These are phyloP conservation scores for Arabidopsis hybrid DNA, from an alignment of 441 rosid species.

Conservation along the genomic window DNA sequence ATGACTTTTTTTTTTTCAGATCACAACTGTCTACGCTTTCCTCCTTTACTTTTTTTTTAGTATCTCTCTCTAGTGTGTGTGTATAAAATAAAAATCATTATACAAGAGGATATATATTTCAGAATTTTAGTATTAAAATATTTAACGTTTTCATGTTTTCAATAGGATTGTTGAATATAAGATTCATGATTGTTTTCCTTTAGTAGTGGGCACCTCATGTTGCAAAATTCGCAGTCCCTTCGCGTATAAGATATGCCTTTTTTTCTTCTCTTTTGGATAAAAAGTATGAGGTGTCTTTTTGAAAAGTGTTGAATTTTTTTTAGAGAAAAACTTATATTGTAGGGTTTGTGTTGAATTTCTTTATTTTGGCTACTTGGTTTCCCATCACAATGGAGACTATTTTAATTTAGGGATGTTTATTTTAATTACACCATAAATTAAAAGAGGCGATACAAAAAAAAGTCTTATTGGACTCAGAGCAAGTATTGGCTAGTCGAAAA, in stretches of 20 bases:
- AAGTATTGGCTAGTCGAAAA: neutral
- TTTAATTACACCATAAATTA: neutral
- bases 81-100: neutral
- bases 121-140: neutral
- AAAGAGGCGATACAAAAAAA: neutral
- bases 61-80: too few relatives aligned
- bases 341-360: neutral
- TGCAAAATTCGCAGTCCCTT: conserved; percentile 40
- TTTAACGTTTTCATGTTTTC: conserved; percentile 6
- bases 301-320: neutral
- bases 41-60: conserved; percentile 6
- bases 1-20: conserved; percentile 34
- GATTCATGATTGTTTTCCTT: conserved; percentile 38
- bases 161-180: conserved; percentile 20
- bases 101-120: conserved; percentile 6
- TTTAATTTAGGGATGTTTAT: neutral
- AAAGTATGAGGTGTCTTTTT: conserved; percentile 11
- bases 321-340: neutral
- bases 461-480: neutral
- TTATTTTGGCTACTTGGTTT: conserved; percentile 10
- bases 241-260: conserved; percentile 42
- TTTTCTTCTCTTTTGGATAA: conserved; percentile 28
- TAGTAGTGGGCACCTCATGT: conserved; percentile 39
- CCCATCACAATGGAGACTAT: neutral
- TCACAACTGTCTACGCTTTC: conserved; percentile 37